Percentiles rank a stretch among this genome's conserved stretches.
Evolutionary conservation across 192 early-diverging fungal genomes (phyloP).

Genomic region (Chytriomyces sp.): DNA sequence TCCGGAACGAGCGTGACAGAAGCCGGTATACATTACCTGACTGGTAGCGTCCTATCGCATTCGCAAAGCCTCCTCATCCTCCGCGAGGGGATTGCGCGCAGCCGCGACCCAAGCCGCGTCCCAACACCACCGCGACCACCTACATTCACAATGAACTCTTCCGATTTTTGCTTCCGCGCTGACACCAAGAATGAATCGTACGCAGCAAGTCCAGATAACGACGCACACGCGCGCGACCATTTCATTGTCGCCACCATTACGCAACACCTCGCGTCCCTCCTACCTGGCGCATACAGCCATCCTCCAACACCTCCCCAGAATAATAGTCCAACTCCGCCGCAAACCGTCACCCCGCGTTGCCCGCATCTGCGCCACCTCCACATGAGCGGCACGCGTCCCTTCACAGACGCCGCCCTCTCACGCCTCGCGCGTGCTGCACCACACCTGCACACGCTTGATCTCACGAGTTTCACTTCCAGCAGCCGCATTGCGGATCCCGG

Average conservation of each 20-base stretch:
- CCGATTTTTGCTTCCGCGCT: background rate
- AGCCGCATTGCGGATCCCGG: constrained; percentile 3
- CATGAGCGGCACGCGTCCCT: background rate
- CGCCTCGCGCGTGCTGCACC: background rate
- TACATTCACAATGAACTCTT: background rate
- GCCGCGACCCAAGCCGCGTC: background rate
- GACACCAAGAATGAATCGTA: background rate
- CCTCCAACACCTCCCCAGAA: background rate
- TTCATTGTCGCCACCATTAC: constrained; percentile 14
- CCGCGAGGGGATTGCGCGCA: background rate
- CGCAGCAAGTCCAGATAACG: background rate
- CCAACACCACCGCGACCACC: constrained; percentile 1
- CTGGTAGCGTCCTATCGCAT: constrained; percentile 9
- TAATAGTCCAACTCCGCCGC: background rate
- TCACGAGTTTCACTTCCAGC: background rate
- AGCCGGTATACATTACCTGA: constrained; percentile 16
- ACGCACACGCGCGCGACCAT: background rate
- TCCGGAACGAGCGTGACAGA: constrained; percentile 30
- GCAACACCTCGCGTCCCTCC: background rate
- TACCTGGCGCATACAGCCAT: background rate
- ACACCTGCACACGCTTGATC: constrained; percentile 15
- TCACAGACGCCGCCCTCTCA: constrained; percentile 12
- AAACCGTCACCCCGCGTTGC: constrained; percentile 8
- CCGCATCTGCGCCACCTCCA: constrained; percentile 4
- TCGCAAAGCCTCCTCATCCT: background rate